Percentiles rank a stretch among this genome's conserved stretches.
phyloP scores from a whole-genome alignment of 1,284 basidiomycete species.

The Rhizoctonia solani region DNA sequence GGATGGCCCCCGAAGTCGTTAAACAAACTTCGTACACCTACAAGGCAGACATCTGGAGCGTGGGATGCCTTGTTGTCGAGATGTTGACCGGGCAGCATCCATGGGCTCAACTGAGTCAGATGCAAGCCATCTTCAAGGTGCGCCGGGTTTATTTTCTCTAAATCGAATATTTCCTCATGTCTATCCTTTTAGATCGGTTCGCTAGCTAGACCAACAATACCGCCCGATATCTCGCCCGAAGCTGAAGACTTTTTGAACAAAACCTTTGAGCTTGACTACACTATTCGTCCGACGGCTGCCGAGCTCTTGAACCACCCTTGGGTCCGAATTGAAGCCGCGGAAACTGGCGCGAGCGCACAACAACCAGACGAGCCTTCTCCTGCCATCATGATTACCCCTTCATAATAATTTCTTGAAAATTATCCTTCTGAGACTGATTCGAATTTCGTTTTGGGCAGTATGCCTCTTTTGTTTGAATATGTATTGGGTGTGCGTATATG shows the following conservation, averaged over 20 bases:
- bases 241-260: conserved; percentile 81
- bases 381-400: background rate
- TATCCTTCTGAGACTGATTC: background rate
- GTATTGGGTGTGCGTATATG: conserved; percentile 15
- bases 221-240: conserved; percentile 84
- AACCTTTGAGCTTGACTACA: conserved; percentile 85
- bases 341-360: background rate
- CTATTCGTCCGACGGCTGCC: conserved; percentile 77
- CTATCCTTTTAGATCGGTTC: conserved; percentile 73
- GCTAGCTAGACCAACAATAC: conserved; percentile 79
- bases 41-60: conserved; percentile 98
- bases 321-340: conserved; percentile 52
- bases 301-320: conserved; percentile 78
- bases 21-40: conserved; percentile 92
- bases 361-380: background rate
- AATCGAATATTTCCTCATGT: background rate
- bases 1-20: conserved; percentile 99
- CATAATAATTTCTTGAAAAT: background rate
- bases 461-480: conserved; percentile 1
- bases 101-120: conserved; percentile 96
- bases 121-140: conserved; percentile 97
- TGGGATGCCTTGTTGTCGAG: conserved; percentile 96
- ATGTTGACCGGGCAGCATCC: conserved; percentile 99
- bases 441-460: background rate
- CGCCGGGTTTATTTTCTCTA: conserved; percentile 37